These are phyloP conservation scores for Penicillium italicum DNA, from an alignment of 2,329 filamentous ascomycete species.

Conservation along the genomic window DNA sequence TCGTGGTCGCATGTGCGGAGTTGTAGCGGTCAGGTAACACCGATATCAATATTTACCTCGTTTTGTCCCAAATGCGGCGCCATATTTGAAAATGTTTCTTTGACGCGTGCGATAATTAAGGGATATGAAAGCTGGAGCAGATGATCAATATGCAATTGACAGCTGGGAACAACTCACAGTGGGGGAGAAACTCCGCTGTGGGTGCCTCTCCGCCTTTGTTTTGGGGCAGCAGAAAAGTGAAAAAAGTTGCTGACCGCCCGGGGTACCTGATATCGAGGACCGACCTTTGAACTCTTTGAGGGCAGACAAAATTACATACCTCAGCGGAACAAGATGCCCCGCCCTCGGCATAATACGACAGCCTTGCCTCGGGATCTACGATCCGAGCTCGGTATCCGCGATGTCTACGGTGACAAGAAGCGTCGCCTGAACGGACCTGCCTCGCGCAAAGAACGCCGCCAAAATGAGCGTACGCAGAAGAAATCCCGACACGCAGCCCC, in stretches of 20 bases:
- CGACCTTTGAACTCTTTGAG: not conserved
- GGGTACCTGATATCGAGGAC: conserved; percentile 1
- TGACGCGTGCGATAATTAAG: conserved; percentile 2
- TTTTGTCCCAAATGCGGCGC: conserved; percentile 40
- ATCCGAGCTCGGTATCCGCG: conserved; percentile 40
- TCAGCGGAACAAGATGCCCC: conserved; percentile 25
- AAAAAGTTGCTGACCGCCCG: conserved; percentile 26
- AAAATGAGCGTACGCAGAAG: conserved; percentile 61
- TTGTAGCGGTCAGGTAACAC: not conserved
- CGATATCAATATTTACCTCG: conserved; percentile 33
- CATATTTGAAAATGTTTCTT: conserved; percentile 21
- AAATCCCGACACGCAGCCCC: conserved; percentile 44
- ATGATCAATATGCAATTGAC: conserved; percentile 11
- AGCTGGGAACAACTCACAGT: conserved; percentile 13
- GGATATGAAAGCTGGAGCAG: conserved; percentile 6
- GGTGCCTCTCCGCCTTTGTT: conserved; percentile 17
- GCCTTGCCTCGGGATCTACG: conserved; percentile 40
- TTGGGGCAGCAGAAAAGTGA: conserved; percentile 22
- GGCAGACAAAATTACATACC: not conserved
- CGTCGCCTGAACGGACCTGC: conserved; percentile 29
- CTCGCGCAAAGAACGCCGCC: conserved; percentile 63
- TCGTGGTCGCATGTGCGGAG: conserved; percentile 9
- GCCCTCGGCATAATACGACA: conserved; percentile 41
- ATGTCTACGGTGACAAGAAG: conserved; percentile 34
- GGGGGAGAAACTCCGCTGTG: conserved; percentile 26